Evolutionary conservation across 768 basidiomycete genomes (phyloP), one percentile per base, ranked within the genome.

Genomic region (Tylopilus balloui): DNA sequence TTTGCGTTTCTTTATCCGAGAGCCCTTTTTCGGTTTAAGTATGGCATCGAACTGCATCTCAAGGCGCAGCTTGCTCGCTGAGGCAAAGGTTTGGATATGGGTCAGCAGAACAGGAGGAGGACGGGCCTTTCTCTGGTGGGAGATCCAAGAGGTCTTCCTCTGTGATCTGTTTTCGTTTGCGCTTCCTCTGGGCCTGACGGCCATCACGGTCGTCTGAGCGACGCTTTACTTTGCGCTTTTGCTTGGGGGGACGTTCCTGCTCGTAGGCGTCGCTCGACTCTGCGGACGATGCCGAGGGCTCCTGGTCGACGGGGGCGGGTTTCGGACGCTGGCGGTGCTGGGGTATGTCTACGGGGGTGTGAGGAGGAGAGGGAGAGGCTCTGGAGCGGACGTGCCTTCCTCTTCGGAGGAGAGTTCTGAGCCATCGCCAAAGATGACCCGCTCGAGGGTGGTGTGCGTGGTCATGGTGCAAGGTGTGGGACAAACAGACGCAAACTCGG

Each of bases 31-130:
- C 4, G 84, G 74, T 68, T 90, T 92, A 17, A 94, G 75, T 46
- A 93, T 92, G 15, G 85, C 86, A 51, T 95, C 91, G 50, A 98
- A 80, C 58, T 83, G 77, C 77, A 85, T 86, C 60, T 92, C 88
- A 28, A 96, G 73, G 1, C 82, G 81, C 36, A 83, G 68, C 70
- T 88, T 88, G 54, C 75, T 83, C 10, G 83, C 93, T 96, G 65
- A 14, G 24, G 40, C 32, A 43, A 21, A 49, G 45, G 42, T 41
- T 55, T 28, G 23, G 31, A 39, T 1, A 12, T 10, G 6, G 20
- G 6, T 2, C n/a, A 12, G 5, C 2, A 47, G 25, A 28, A 31
- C 0, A 21, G 19, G 45, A 14, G 24, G 4, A 25, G 23, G 21
- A 68, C 71, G 45, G 51, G 88, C 91, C 88, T 72, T 89, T 81